Conservation (phyloP, 2,329 filamentous ascomycete genomes). For the Alternaria hordeiaustralica region DNA sequence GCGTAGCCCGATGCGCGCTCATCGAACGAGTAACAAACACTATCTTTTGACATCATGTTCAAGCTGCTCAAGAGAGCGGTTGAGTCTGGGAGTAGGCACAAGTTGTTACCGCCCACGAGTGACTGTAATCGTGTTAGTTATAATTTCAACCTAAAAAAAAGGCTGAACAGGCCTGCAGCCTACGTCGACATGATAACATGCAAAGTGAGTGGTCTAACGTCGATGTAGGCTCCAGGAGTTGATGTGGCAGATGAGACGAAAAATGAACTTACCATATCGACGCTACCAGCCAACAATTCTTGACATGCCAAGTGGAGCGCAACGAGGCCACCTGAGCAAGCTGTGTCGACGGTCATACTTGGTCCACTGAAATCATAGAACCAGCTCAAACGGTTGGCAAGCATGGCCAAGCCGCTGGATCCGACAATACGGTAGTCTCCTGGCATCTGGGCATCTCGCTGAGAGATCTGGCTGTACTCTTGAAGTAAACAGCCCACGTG, state of each 20-base stretch:
- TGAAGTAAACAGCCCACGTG: slow-evolving; percentile 21
- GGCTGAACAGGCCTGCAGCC: neutral
- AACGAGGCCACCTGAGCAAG: slow-evolving; percentile 33
- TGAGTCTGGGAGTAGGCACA: slow-evolving; percentile 18
- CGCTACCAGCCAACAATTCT: slow-evolving; percentile 14
- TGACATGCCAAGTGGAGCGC: slow-evolving; percentile 31
- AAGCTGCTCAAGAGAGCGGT: slow-evolving; percentile 12
- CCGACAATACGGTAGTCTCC: slow-evolving; percentile 13
- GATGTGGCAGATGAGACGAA: neutral
- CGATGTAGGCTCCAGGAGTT: neutral
- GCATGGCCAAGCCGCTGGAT: slow-evolving; percentile 14
- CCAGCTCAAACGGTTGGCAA: slow-evolving; percentile 30
- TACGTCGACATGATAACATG: neutral
- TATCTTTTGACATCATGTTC: slow-evolving; percentile 39
- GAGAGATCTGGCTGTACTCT: slow-evolving; percentile 18
- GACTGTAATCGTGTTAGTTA: slow-evolving; percentile 3
- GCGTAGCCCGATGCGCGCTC: slow-evolving; percentile 67
- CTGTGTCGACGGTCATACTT: slow-evolving; percentile 35
- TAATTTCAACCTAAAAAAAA: neutral
- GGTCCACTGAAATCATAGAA: slow-evolving; percentile 36
- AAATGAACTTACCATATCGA: slow-evolving; percentile 13
- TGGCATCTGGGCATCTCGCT: slow-evolving; percentile 16
- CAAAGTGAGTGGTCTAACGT: neutral
- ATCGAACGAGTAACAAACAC: slow-evolving; percentile 51
- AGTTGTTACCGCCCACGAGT: slow-evolving; percentile 21